Evolutionary conservation across 106 monocot genomes (phyloP).

Genomic region (Vanilla planifolia): DNA sequence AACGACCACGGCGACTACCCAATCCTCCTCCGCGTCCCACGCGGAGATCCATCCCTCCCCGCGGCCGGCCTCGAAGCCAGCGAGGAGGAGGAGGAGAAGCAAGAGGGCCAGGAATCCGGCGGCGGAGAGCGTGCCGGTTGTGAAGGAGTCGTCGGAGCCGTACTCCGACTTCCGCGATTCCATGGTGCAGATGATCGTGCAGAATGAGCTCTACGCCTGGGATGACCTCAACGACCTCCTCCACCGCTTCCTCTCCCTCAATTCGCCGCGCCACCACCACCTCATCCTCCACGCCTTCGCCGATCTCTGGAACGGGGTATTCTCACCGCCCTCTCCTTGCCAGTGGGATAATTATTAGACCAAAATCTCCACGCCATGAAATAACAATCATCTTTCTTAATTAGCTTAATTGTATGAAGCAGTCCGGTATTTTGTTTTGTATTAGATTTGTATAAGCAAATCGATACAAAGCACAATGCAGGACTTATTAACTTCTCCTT

Average conservation of each 20-base stretch:
- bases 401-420: too few relatives aligned
- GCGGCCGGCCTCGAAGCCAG: slow-evolving; percentile 2
- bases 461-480: too few relatives aligned
- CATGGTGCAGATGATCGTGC: slow-evolving; percentile 67
- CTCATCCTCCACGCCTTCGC: slow-evolving; percentile 70
- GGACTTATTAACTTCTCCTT: too few relatives aligned
- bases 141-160: slow-evolving; percentile 60
- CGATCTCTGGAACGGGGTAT: slow-evolving; percentile 46
- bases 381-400: too few relatives aligned
- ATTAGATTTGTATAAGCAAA: too few relatives aligned
- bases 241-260: slow-evolving; percentile 48
- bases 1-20: slow-evolving; percentile 15
- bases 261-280: slow-evolving; percentile 62
- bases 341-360: too few relatives aligned
- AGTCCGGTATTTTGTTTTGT: too few relatives aligned
- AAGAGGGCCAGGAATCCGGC: slow-evolving; percentile 14
- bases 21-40: slow-evolving; percentile 11
- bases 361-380: too few relatives aligned
- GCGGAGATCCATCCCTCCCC: slow-evolving; percentile 3
- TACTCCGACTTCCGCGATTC: slow-evolving; percentile 54
- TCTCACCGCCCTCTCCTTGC: too few relatives aligned
- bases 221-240: slow-evolving; percentile 59
- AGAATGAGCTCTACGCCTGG: slow-evolving; percentile 68
- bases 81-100: neutral
- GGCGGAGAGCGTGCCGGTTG: slow-evolving; percentile 44